These are phyloP conservation scores for Aspergillus sclerotialis DNA, from an alignment of 2,329 filamentous ascomycete species.

Conservation along the genomic window DNA sequence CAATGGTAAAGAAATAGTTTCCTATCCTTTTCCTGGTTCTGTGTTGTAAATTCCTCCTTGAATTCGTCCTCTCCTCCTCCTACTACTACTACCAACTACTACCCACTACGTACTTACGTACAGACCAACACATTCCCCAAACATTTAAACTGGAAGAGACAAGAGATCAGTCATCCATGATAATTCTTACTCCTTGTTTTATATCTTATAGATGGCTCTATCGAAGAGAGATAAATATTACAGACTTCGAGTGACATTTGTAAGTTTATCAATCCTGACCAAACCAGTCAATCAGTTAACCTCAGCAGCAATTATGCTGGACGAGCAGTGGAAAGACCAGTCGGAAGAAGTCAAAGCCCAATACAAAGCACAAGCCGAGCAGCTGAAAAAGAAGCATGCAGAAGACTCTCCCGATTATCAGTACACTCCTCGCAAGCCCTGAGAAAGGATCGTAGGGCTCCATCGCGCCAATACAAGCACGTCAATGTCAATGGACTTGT, in stretches of 20 bases:
- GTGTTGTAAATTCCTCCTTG: too few relatives aligned
- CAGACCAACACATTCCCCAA: too few relatives aligned
- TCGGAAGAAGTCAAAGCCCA: slow-evolving; percentile 26
- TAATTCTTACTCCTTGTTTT: slow-evolving; percentile 29
- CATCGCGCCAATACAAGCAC: slow-evolving; percentile 19
- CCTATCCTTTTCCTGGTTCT: too few relatives aligned
- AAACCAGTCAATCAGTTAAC: slow-evolving; percentile 8
- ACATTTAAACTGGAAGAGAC: neutral
- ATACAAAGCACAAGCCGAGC: slow-evolving; percentile 33
- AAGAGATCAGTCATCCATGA: neutral
- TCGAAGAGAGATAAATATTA: slow-evolving; percentile 31
- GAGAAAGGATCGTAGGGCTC: slow-evolving; percentile 41
- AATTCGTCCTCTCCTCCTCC: too few relatives aligned
- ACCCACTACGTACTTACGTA: too few relatives aligned
- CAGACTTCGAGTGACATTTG: slow-evolving; percentile 39
- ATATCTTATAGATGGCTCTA: slow-evolving; percentile 36
- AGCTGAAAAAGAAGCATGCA: slow-evolving; percentile 34
- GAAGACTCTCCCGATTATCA: slow-evolving; percentile 38
- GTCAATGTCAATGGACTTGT: neutral
- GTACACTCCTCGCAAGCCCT: slow-evolving; percentile 41
- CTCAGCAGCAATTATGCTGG: slow-evolving; percentile 32
- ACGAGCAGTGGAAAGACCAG: slow-evolving; percentile 36
- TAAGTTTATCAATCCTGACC: slow-evolving; percentile 18
- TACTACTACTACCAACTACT: too few relatives aligned
- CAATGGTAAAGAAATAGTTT: too few relatives aligned